Base-by-base conservation (phyloP, 352 stramenopile genomes). In the Pythium utonaiense region DNA sequence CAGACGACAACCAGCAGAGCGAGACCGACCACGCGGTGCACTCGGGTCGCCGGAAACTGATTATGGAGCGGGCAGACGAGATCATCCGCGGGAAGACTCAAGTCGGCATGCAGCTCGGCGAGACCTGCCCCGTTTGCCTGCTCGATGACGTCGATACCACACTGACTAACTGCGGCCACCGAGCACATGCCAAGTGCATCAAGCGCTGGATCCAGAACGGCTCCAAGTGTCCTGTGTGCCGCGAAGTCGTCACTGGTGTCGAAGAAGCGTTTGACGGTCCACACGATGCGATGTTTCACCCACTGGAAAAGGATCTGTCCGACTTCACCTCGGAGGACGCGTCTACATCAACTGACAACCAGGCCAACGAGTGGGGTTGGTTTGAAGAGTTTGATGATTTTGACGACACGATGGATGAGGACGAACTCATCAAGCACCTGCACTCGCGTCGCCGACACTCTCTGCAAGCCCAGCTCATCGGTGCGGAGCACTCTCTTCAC, bases 381-480 rank as follows among this genome's bases (percentile, higher is more conserved):
- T 93, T 93, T 47, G 77, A 93, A 64, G 78, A 93, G 66, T 89
- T 91, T 67, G 81, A 83, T 55, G 77, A 93, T 33, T 68, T 73
- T 34, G 72, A 84, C 13, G 72, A 81, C 34, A 62, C 64, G n/a
- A 73, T 80, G 52, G 68, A 68, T 3, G 77, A 83, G 36, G 59
- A 58, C 50, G 62, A 60, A 10, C 66, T 81, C 41, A 55, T 73
- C 24, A 74, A 71, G 64, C 71, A 73, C 47, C 55, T 69, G 25
- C 66, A 71, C 41, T 64, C 71, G 27, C 44, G 53, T 24, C 68
- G 66, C 10, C 62, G 50, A 51, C 60, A 76, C 63, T 64, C 60
- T 34, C 47, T 71, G 4, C 59, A 66, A 9, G 59, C 40, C 44
- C 51, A 66, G 25, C 42, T 66, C 6, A 16, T 66, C 14, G 59